Conservation (phyloP, 768 basidiomycete species). For the Lactarius hatsudake region DNA sequence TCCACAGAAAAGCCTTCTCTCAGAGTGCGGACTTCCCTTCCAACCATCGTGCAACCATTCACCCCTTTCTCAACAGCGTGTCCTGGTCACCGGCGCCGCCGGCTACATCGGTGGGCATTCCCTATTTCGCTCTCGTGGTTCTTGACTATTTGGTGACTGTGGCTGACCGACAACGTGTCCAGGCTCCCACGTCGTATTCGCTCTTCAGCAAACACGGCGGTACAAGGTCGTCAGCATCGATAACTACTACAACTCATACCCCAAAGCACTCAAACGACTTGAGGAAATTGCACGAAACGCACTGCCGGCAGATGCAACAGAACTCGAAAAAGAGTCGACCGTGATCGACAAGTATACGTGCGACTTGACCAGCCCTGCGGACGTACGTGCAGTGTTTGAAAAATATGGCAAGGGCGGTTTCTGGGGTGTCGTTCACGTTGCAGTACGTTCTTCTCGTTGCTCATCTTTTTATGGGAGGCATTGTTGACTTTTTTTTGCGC, state of each 20-base stretch:
- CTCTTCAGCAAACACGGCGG: slow-evolving; percentile 77
- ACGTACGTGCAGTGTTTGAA: slow-evolving; percentile 77
- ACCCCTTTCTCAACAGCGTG: slow-evolving; percentile 41
- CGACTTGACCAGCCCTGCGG: slow-evolving; percentile 71
- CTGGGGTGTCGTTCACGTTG: slow-evolving; percentile 96
- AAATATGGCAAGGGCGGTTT: slow-evolving; percentile 86
- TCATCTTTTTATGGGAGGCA: background rate
- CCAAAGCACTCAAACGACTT: slow-evolving; percentile 70
- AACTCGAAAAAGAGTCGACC: slow-evolving; percentile 66
- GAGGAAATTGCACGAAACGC: slow-evolving; percentile 75
- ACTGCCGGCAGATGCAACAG: slow-evolving; percentile 62
- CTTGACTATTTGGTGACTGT: slow-evolving; percentile 22
- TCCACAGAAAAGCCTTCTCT: slow-evolving; percentile 18
- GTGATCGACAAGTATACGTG: slow-evolving; percentile 66
- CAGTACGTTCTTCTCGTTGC: slow-evolving; percentile 50
- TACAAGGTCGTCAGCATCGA: slow-evolving; percentile 95
- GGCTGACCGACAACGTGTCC: slow-evolving; percentile 23
- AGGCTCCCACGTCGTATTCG: slow-evolving; percentile 94
- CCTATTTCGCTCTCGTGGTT: background rate
- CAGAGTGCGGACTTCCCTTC: slow-evolving; percentile 10
- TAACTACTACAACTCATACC: slow-evolving; percentile 91
- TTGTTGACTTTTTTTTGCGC: background rate
- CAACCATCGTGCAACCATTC: slow-evolving; percentile 20
- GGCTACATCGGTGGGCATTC: slow-evolving; percentile 76
- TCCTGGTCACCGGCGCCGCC: slow-evolving; percentile 76